Conservation (phyloP, 2,329 filamentous ascomycete species). For the Ascochyta rabiei region DNA sequence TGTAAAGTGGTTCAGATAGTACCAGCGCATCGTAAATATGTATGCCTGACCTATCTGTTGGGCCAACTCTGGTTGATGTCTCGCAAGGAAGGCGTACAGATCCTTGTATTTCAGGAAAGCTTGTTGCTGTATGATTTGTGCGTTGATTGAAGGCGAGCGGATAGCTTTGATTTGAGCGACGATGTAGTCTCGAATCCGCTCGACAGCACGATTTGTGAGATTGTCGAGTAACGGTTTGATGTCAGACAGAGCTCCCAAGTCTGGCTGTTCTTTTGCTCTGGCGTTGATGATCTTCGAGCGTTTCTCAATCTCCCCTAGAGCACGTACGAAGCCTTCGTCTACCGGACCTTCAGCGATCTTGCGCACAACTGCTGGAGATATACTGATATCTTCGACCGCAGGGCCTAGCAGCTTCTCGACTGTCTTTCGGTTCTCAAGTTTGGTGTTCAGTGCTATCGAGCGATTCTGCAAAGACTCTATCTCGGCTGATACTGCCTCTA, state of each 20-base stretch:
- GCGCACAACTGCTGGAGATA: slow-evolving; percentile 81
- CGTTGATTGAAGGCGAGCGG: slow-evolving; percentile 93
- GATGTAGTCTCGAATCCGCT: slow-evolving; percentile 91
- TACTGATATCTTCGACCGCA: slow-evolving; percentile 87
- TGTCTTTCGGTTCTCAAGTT: slow-evolving; percentile 85
- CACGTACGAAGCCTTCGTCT: slow-evolving; percentile 86
- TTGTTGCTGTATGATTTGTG: slow-evolving; percentile 94
- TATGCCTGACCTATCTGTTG: slow-evolving; percentile 93
- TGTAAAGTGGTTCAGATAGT: slow-evolving; percentile 89
- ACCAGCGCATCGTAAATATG: slow-evolving; percentile 98
- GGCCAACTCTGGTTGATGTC: slow-evolving; percentile 80
- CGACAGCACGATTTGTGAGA: slow-evolving; percentile 85
- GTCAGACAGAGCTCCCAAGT: slow-evolving; percentile 80
- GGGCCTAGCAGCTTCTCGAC: slow-evolving; percentile 89
- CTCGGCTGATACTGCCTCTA: slow-evolving; percentile 89
- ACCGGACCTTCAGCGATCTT: slow-evolving; percentile 88
- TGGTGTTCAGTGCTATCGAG: slow-evolving; percentile 80
- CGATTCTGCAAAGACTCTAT: slow-evolving; percentile 92
- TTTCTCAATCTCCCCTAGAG: slow-evolving; percentile 82
- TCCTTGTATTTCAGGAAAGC: slow-evolving; percentile 89
- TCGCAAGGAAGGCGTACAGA: slow-evolving; percentile 81
- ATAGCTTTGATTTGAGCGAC: slow-evolving; percentile 94
- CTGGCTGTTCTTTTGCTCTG: slow-evolving; percentile 61
- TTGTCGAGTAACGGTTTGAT: slow-evolving; percentile 84
- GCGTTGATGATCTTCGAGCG: slow-evolving; percentile 74